These are phyloP conservation scores for Athelia sp. DNA, from an alignment of 1,284 basidiomycete species.

Conservation along the genomic window DNA sequence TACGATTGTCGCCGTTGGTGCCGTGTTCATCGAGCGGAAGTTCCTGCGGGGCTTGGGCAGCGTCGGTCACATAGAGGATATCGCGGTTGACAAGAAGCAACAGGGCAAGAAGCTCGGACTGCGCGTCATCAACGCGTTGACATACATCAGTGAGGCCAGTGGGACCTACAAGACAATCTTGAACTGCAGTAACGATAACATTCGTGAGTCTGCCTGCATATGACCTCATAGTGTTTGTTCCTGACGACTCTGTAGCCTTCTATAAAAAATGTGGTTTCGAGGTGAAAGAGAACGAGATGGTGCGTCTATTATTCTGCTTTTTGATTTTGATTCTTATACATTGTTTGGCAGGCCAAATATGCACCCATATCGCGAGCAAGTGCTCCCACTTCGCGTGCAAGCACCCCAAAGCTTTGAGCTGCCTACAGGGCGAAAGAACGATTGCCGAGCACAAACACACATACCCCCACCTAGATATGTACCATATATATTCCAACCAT, in stretches of 20 bases:
- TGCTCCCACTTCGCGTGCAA: too few relatives aligned
- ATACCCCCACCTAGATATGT: too few relatives aligned
- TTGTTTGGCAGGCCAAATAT: too few relatives aligned
- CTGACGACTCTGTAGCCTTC: conserved; percentile 63
- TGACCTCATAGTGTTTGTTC: conserved; percentile 8
- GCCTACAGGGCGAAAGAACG: too few relatives aligned
- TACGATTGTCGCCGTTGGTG: conserved; percentile 81
- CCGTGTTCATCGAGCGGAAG: conserved; percentile 88
- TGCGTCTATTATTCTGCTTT: conserved; percentile 20
- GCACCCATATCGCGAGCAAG: too few relatives aligned
- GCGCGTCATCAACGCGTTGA: conserved; percentile 82
- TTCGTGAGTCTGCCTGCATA: conserved; percentile 57
- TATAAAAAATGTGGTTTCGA: conserved; percentile 94
- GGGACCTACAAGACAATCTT: conserved; percentile 96
- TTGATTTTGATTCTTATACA: too few relatives aligned
- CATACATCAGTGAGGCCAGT: conserved; percentile 67
- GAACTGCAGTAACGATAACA: conserved; percentile 90
- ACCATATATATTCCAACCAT: too few relatives aligned
- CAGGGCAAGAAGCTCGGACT: conserved; percentile 91
- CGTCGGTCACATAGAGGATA: conserved; percentile 97
- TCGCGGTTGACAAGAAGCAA: conserved; percentile 82
- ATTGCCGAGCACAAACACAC: too few relatives aligned
- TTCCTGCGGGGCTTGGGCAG: conserved; percentile 79
- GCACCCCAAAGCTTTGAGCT: too few relatives aligned
- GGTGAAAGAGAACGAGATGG: conserved; percentile 91